Percentiles rank a stretch among this genome's conserved stretches.
Evolutionary conservation across 2,329 filamentous ascomycete species (phyloP).

Genomic region (Bipolaris zeicola): DNA sequence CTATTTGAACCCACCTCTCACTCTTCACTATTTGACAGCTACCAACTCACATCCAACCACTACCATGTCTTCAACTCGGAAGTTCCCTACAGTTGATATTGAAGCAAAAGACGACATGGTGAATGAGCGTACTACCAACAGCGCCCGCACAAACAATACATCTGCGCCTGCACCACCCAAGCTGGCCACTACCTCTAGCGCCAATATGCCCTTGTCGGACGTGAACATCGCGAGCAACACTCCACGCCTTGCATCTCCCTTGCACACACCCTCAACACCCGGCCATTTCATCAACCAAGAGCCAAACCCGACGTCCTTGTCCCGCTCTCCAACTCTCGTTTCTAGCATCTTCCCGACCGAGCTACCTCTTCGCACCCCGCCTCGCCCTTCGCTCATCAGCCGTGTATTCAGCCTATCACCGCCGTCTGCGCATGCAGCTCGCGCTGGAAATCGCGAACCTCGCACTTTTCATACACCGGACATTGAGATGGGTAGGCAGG

Average conservation of each 20-base stretch:
- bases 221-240: background rate
- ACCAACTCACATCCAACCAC: background rate
- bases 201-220: background rate
- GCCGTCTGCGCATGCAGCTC: background rate
- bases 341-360: background rate
- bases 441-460: background rate
- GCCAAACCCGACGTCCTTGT: background rate
- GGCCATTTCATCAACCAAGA: background rate
- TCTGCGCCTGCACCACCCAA: background rate
- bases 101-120: background rate
- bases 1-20: background rate
- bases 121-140: background rate
- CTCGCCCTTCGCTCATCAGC: background rate
- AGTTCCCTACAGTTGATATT: background rate
- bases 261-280: background rate
- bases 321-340: background rate
- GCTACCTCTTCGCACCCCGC: background rate
- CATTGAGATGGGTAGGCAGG: background rate
- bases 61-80: background rate
- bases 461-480: background rate
- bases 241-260: background rate
- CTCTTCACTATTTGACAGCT: too few species aligned
- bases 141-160: background rate
- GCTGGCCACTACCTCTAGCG: too few species aligned
- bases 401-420: background rate